Base-by-base conservation (phyloP, 768 basidiomycete species). In the Pisolithus microcarpus region DNA sequence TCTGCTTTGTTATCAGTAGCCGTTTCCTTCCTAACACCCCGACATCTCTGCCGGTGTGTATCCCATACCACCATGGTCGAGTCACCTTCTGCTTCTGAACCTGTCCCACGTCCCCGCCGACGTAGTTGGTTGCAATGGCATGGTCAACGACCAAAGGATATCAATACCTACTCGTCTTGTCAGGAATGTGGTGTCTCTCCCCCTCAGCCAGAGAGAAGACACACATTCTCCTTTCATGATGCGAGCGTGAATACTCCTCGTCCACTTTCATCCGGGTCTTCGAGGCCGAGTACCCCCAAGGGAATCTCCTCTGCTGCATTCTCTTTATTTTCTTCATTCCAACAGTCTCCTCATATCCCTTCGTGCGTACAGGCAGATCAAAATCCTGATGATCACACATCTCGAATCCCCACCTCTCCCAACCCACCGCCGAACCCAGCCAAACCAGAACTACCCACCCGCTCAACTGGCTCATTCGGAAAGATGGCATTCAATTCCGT, bases 401-500 rank as follows among this genome's bases (percentile, higher is more conserved):
- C 51, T 2, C 57, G 53, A 11, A 38, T 46, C 3, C 9, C 52
- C 7, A 42, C 46, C 7, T 47, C 51, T 5, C 16, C 48, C 7
- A 26, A 58, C 66, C 71, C 52, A 58, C 68, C 46, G 64, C 67
- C 54, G 36, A 56, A 60, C 10, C 51, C 65, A 45, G 67, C 71
- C 47, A 62, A 73, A 5, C 61, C 72, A 1, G 75, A 78, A 21
- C 55, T 65, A 9, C 53, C 64, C 8, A 52, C 61, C 60, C 72
- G 66, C 56, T 56, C 60, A 13, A 63, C 70, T 10, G 76, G 76
- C 36, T 78, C 82, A 0, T 85, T 86, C 60, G 73, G 78, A 49
- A 81, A 79, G 57, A 77, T 75, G 67, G 77, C 85, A 0, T 72
- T 90, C 51, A 81, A 77, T 55, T 75, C 72, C 30, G 82, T 88